Evolutionary conservation across 106 monocot genomes (phyloP), one percentile per base, ranked within the genome.

Genomic region (Acanthochlamys bracteata): DNA sequence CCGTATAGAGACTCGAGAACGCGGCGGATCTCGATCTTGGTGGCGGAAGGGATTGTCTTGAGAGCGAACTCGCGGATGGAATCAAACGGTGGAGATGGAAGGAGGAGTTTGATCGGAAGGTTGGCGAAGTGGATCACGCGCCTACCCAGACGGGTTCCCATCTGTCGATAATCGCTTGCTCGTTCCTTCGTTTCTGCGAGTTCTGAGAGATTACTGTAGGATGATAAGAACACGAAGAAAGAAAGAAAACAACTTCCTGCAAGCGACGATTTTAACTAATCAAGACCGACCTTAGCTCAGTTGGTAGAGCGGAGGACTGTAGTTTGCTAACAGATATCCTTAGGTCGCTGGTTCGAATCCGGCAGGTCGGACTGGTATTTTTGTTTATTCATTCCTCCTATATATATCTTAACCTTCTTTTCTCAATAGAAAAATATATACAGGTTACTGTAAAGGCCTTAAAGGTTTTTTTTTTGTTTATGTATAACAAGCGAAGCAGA

Each of bases 281-380:
- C n/a, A n/a, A n/a, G n/a, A 67, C 90, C 95, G 90, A 87, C 86
- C 90, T 95, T 95, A 95, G 95, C 95, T 90, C 95, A 90, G 95
- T 95, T 90, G 95, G 95, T 85, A 90, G 95, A 90, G 95, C 95
- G 90, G 90, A 95, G 95, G 95, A 95, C 95, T 90, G 90, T 95
- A 95, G 95, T 95, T 24, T 10, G 51, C 2, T 19, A 51, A 15
- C 51, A 51, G 51, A 4, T 15, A 93, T 89, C 89, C 89, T 93
- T 89, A 93, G 93, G 93, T 86, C 89, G 80, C 85, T 93, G 89
- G 93, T 93, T 93, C 93, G 85, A 93, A 80, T 93, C 93, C 85
- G 91, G 86, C 84, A 88, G 84, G 88, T 92, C 88, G 88, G 92
- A 92, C 10, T 13, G 6, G 6, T 33, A 33, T 33, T 33, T 13